Conservation (phyloP, 2,329 filamentous ascomycete species). For the Scedosporium minutisporum region DNA sequence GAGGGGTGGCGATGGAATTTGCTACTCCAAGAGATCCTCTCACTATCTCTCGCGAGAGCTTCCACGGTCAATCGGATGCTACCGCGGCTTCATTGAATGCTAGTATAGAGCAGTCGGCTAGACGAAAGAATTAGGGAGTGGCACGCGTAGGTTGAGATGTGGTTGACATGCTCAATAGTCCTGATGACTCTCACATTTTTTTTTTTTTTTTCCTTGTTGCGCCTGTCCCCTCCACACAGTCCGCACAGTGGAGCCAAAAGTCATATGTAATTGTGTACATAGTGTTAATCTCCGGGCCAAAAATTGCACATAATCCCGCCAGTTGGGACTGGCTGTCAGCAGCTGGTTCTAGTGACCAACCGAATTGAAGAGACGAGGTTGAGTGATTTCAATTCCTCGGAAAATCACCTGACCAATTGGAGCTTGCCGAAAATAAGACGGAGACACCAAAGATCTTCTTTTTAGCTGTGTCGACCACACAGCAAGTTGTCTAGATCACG, state of each 20-base stretch:
- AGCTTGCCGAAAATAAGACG: conserved; percentile 8
- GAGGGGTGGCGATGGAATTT: conserved; percentile 21
- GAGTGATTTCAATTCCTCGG: conserved; percentile 6
- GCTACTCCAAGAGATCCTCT: conserved; percentile 66
- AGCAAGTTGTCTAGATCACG: conserved; percentile 7
- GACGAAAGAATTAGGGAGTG: background rate
- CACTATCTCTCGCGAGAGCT: conserved; percentile 64
- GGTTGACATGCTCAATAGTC: background rate
- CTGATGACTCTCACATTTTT: background rate
- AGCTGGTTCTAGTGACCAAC: background rate
- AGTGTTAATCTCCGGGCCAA: too few relatives aligned
- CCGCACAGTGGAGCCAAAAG: background rate
- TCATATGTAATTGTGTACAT: background rate
- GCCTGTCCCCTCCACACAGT: background rate
- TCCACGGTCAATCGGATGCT: conserved; percentile 46
- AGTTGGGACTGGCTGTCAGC: background rate
- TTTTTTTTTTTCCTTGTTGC: background rate
- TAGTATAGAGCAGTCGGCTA: conserved; percentile 11
- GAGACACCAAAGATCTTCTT: conserved; percentile 6
- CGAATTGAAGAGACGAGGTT: background rate
- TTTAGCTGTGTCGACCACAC: conserved; percentile 6
- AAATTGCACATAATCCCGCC: background rate
- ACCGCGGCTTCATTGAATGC: conserved; percentile 50
- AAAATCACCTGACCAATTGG: conserved; percentile 8
- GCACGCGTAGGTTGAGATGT: background rate